These are phyloP conservation scores for Lactifluus pinguis DNA, from an alignment of 768 basidiomycete species.

Conservation along the genomic window DNA sequence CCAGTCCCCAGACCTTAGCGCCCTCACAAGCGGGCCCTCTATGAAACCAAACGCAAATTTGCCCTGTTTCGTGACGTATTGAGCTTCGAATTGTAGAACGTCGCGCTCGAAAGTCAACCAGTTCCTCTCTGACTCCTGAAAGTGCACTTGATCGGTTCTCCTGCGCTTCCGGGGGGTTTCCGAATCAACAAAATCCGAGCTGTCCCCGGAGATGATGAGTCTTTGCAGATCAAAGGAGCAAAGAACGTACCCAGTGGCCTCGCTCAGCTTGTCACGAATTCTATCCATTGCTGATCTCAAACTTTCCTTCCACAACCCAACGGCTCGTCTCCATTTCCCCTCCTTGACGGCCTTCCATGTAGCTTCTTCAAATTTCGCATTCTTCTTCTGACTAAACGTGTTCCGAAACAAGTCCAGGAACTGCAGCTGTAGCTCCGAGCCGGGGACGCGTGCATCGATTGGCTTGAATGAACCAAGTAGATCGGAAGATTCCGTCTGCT, in stretches of 20 bases:
- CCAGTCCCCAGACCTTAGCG: conserved; percentile 86
- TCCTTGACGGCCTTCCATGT: conserved; percentile 75
- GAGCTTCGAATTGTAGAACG: conserved; percentile 75
- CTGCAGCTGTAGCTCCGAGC: conserved; percentile 52
- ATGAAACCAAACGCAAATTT: conserved; percentile 93
- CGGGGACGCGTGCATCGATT: conserved; percentile 79
- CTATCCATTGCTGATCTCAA: conserved; percentile 58
- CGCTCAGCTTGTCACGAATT: conserved; percentile 33
- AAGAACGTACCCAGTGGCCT: conserved; percentile 22
- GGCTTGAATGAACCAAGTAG: conserved; percentile 94
- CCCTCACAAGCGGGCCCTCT: conserved; percentile 92
- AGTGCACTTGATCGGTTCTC: conserved; percentile 42
- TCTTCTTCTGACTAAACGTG: conserved; percentile 87
- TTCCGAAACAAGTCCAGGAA: conserved; percentile 76
- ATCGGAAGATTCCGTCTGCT: conserved; percentile 94
- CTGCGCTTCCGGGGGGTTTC: conserved; percentile 60
- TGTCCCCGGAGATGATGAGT: neutral
- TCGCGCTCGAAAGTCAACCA: conserved; percentile 66
- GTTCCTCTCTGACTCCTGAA: conserved; percentile 37
- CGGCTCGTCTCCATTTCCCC: conserved; percentile 77
- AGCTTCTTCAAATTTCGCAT: conserved; percentile 75
- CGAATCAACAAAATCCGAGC: conserved; percentile 27
- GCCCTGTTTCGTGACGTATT: conserved; percentile 79
- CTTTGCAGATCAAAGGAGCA: neutral
- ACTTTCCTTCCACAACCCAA: conserved; percentile 78